Conservation (phyloP, 768 basidiomycete species). For the Lactarius tabidus region DNA sequence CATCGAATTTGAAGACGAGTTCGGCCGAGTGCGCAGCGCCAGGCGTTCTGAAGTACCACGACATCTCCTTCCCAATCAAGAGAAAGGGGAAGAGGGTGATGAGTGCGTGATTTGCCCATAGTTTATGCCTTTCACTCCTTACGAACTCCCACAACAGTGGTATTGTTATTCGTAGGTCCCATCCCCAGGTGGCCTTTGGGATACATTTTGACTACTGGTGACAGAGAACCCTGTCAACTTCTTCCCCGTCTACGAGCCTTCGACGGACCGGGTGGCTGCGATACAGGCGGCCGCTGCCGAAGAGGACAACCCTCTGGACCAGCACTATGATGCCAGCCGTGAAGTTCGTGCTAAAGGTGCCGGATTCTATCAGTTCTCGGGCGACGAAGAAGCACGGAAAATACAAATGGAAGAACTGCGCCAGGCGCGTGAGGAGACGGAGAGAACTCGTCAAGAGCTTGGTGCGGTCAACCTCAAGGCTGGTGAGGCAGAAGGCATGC, state of each 20-base stretch:
- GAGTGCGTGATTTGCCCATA: conserved; percentile 28
- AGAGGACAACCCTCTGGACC: conserved; percentile 61
- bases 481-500: conserved; percentile 80
- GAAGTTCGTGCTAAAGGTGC: conserved; percentile 90
- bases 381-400: conserved; percentile 72
- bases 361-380: conserved; percentile 88
- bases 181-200: not conserved
- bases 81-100: conserved; percentile 28
- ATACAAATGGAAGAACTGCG: conserved; percentile 82
- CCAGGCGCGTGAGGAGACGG: conserved; percentile 65
- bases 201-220: not conserved
- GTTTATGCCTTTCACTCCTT: not conserved
- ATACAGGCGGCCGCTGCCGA: conserved; percentile 70
- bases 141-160: conserved; percentile 16
- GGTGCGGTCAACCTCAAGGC: conserved; percentile 59
- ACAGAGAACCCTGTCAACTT: conserved; percentile 77
- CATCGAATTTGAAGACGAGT: conserved; percentile 84
- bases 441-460: conserved; percentile 50
- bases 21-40: conserved; percentile 69
- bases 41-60: conserved; percentile 75
- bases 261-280: conserved; percentile 71
- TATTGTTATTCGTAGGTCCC: conserved; percentile 21
- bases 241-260: conserved; percentile 86
- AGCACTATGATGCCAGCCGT: conserved; percentile 76
- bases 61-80: conserved; percentile 42